Evolutionary conservation across 176 grass and related monocot species (phyloP).

Genomic region (Echinochloa phyllopogon): DNA sequence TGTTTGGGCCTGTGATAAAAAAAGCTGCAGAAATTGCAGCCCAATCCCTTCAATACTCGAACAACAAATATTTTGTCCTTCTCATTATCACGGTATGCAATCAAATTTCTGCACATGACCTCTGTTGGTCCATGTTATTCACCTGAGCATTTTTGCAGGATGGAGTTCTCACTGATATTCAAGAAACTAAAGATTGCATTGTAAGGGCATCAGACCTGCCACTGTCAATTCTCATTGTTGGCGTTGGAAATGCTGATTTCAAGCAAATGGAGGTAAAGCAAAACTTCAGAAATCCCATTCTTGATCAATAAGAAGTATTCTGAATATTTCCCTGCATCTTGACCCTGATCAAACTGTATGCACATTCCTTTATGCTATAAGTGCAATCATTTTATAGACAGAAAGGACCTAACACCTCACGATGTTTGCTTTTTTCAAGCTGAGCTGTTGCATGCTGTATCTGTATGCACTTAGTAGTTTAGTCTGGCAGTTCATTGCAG

Average conservation of each 20-base stretch:
- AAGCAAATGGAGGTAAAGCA: constrained; percentile 87
- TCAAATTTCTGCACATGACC: neutral
- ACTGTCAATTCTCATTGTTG: constrained; percentile 93
- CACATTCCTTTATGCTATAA: neutral
- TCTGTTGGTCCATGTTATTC: constrained; percentile 11
- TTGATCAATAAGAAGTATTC: neutral
- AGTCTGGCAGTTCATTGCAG: neutral
- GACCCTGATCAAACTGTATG: neutral
- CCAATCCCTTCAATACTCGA: constrained; percentile 69
- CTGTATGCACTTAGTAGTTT: neutral
- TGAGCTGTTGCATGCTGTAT: constrained; percentile 12
- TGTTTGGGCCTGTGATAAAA: constrained; percentile 89
- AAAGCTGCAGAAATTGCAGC: constrained; percentile 87
- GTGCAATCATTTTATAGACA: neutral
- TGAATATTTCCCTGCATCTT: neutral
- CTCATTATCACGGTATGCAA: constrained; percentile 87
- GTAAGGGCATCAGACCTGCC: constrained; percentile 88
- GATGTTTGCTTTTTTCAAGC: neutral
- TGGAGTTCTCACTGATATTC: constrained; percentile 81
- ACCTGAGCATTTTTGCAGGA: constrained; percentile 57
- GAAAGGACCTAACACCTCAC: constrained; percentile 4
- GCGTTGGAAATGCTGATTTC: constrained; percentile 89
- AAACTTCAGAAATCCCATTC: constrained; percentile 13
- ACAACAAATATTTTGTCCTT: constrained; percentile 88
- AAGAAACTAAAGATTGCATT: constrained; percentile 91